Base-by-base conservation (phyloP, 2,329 filamentous ascomycete genomes). In the Fusarium cyanostomum region DNA sequence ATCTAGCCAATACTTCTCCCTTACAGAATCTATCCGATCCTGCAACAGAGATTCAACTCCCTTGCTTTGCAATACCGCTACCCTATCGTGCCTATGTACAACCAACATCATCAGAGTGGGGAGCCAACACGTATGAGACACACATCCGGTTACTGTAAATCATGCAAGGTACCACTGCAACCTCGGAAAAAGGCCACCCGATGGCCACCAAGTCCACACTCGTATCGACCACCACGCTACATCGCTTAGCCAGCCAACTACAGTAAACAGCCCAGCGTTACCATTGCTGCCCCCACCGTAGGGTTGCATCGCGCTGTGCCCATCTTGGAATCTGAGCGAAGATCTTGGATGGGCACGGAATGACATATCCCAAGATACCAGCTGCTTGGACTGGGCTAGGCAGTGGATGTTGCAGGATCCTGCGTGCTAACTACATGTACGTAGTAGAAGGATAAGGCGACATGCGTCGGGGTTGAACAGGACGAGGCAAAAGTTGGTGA, bases 121-220 rank as follows among this genome's bases (percentile, higher is more conserved):
- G 62, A 44, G 16, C 7, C 39, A n/a, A 35, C 16, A 49, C 21
- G 38, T 27, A 41, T 6, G 8, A 21, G 6, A 21, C 4, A 21
- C 21, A 37, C 34, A 51, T 58, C 28, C 33, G 44, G 49, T 35
- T 52, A 48, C 39, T 8, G 27, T 18, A 16, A n/a, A 21, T 45
- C 37, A 45, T 64, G 62, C 62, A 65, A 65, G 62, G 62, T 59
- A 65, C 62, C 43, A 41, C 58, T 65, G 56, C 52, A 49, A 59
- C 57, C 51, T 42, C 42, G 30, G 48, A 50, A 15, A 24, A 42
- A n/a, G 38, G 30, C 31, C 54, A 35, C 26, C 37, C 27, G 35
- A 43, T 43, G 31, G 10, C 15, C 30, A 28, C 16, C 18, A 37
- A 45, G 44, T 27, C 48, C 53, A 62, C 41, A 16, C 57, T 38